A percentile compares a stretch with the other conserved stretches of the same genome.
Evolutionary conservation across 2,329 filamentous ascomycete species (phyloP).

Genomic region (Tolypocladium album): DNA sequence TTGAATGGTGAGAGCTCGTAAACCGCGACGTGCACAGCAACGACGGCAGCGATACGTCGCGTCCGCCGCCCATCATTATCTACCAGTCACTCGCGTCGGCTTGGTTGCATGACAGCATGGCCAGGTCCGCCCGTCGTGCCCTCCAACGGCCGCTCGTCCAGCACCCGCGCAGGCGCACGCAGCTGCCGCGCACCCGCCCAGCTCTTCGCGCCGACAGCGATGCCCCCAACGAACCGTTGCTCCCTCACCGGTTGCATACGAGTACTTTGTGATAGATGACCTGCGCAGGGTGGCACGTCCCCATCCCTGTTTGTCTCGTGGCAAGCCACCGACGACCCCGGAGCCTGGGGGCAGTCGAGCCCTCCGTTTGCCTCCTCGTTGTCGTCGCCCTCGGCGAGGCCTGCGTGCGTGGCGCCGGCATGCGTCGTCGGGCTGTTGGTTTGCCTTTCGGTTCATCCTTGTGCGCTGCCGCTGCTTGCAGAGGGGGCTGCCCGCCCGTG

Average conservation of each 20-base stretch:
- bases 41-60: not conserved
- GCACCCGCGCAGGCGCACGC: not conserved
- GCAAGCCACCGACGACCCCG: not conserved
- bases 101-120: not conserved
- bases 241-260: slow-evolving; percentile 11
- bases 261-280: slow-evolving; percentile 21
- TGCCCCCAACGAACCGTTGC: not conserved
- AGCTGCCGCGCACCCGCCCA: not conserved
- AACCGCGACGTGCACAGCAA: too few species aligned
- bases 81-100: not conserved
- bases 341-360: not conserved
- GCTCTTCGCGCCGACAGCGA: not conserved
- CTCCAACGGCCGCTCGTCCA: not conserved
- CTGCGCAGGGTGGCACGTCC: not conserved
- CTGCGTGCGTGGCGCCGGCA: not conserved
- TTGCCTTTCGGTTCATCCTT: not conserved
- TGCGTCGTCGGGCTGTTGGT: not conserved
- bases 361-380: not conserved
- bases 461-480: not conserved
- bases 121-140: not conserved
- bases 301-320: not conserved
- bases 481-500: not conserved
- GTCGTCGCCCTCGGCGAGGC: not conserved
- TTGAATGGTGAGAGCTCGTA: not conserved
- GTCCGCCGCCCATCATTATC: not conserved